Percentiles rank a stretch among this genome's conserved stretches.
These are phyloP conservation scores for Aechmea fasciata DNA, from an alignment of 176 grass and related monocot species.

Conservation along the genomic window DNA sequence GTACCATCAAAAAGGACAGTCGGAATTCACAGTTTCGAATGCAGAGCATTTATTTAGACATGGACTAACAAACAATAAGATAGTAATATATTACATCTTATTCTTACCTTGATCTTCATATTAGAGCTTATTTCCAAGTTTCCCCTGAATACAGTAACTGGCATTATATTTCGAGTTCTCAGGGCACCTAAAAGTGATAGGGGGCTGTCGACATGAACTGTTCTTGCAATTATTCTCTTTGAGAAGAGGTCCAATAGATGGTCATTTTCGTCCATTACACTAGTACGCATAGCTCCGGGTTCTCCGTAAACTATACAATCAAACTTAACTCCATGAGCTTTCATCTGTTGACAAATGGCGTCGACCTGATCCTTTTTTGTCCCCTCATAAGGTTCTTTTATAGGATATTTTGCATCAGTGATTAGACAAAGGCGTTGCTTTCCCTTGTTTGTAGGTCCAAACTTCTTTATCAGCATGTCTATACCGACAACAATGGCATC, in stretches of 20 bases:
- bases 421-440: slow-evolving; percentile 71
- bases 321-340: slow-evolving; percentile 59
- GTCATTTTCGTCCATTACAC: slow-evolving; percentile 69
- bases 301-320: slow-evolving; percentile 75
- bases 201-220: slow-evolving; percentile 58
- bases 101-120: slow-evolving; percentile 78
- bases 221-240: slow-evolving; percentile 45
- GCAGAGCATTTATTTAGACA: background rate
- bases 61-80: background rate
- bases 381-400: slow-evolving; percentile 74
- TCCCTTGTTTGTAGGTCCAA: slow-evolving; percentile 40
- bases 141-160: slow-evolving; percentile 91
- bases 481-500: slow-evolving; percentile 95
- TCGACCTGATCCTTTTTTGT: slow-evolving; percentile 86
- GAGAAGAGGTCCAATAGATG: slow-evolving; percentile 57
- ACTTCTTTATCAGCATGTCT: slow-evolving; percentile 96
- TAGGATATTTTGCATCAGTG: slow-evolving; percentile 54
- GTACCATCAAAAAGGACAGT: background rate
- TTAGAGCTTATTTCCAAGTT: slow-evolving; percentile 74
- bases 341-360: slow-evolving; percentile 73
- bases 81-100: background rate
- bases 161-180: slow-evolving; percentile 69
- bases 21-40: background rate
- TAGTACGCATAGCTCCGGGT: slow-evolving; percentile 24
- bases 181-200: slow-evolving; percentile 77